phyloP scores from a whole-genome alignment of 768 basidiomycete genomes.

The Lactarius deliciosus region DNA sequence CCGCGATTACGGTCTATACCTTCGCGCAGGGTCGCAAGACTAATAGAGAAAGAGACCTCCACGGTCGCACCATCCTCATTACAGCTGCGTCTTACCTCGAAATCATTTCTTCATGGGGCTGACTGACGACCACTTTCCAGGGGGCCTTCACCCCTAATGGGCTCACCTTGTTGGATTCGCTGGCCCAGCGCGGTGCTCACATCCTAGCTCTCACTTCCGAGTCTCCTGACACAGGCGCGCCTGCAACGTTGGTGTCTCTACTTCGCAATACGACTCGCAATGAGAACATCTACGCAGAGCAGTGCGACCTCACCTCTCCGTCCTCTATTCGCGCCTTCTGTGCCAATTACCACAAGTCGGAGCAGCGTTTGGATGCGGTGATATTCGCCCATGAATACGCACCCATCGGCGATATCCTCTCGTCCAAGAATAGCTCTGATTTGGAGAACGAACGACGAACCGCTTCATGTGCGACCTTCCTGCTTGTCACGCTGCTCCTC shows the following conservation, averaged over 20 bases:
- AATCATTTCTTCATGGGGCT: neutral
- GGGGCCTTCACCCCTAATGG: constrained; percentile 77
- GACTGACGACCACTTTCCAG: constrained; percentile 38
- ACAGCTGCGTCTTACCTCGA: constrained; percentile 50
- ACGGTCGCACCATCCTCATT: constrained; percentile 66
- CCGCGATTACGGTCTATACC: constrained; percentile 50
- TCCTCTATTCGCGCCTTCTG: constrained; percentile 69
- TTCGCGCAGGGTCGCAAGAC: constrained; percentile 72
- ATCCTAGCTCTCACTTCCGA: constrained; percentile 70
- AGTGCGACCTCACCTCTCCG: constrained; percentile 70
- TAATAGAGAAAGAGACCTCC: constrained; percentile 70
- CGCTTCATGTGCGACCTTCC: constrained; percentile 67
- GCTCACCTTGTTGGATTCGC: constrained; percentile 58
- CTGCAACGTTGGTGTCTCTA: constrained; percentile 62
- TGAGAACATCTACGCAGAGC: constrained; percentile 75
- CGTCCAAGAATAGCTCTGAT: constrained; percentile 28
- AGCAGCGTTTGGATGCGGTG: constrained; percentile 72
- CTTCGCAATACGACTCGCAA: constrained; percentile 70
- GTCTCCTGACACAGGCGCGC: constrained; percentile 52
- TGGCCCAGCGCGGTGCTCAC: constrained; percentile 77
- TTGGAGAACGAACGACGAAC: constrained; percentile 46
- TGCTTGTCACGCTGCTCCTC: constrained; percentile 75
- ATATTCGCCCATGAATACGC: constrained; percentile 77
- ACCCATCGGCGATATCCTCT: constrained; percentile 54
- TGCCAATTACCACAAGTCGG: constrained; percentile 59